Base-by-base conservation (phyloP, 2,329 filamentous ascomycete species). In the Ophiostoma australiae region DNA sequence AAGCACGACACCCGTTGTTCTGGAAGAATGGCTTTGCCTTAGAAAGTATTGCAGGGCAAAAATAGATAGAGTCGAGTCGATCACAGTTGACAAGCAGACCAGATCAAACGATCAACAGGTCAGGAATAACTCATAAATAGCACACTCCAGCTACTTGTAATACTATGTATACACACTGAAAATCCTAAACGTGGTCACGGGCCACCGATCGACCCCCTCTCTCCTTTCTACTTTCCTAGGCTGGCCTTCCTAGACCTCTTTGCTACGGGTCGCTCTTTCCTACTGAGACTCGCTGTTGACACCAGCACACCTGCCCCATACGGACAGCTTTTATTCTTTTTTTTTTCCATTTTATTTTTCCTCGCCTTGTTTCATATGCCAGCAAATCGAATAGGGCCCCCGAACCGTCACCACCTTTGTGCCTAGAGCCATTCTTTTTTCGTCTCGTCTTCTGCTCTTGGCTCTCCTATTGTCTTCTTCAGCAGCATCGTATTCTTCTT, bases 181-280 rank as follows among this genome's bases (percentile, higher is more conserved):
- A 77, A 78, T 78, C 77, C 75, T 77, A 81, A 81, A 81, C 78
- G 76, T 75, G 74, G 73, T 75, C 77, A 79, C 77, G 76, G 77
- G 75, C 78, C 79, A 78, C 77, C 72, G 74, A 77, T 77, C 76
- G 76, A 74, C 77, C 70, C 71, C 73, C 72, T 74, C 71, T 74
- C 73, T 76, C 75, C 77, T 76, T 74, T 75, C 73, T 72, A 58
- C n/a, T n/a, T 23, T 58, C 52, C 11, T 48, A 17, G 44, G 17
- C 44, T 17, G 15, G 17, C 20, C 20, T n/a, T 48, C 41, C 13
- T 17, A 39, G 15, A 41, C 27, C 27, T 31, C 27, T 31, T 31
- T 31, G 27, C 27, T 31, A 31, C 27, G 27, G 27, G 27, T 31
- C 27, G 27, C 27, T 23, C 52, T 55, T 11, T 23, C 17, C 52